A percentile compares a stretch with the other conserved stretches of the same genome.
phyloP scores from a whole-genome alignment of 2,329 filamentous ascomycete genomes.

The Chaetomiaceae sp. region DNA sequence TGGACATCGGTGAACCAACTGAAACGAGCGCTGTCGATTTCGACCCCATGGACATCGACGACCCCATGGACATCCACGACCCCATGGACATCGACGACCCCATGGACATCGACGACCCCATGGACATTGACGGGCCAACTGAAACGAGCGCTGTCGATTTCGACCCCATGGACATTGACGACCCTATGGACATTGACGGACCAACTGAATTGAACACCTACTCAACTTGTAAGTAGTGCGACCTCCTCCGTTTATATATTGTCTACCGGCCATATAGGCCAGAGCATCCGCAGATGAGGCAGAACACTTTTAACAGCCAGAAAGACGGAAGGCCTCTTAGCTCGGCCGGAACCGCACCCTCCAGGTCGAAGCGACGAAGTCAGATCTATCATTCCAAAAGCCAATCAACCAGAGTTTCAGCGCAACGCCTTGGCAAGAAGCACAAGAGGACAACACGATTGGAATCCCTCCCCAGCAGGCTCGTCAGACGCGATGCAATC shows the following conservation, averaged over 20 bases:
- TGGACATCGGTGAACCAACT: constrained; percentile 1
- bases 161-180: constrained; percentile 1
- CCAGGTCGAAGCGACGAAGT: constrained; percentile 7
- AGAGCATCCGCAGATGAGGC: background rate
- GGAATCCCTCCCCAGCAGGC: constrained; percentile 11
- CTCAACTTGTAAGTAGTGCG: constrained; percentile 8
- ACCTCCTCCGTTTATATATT: constrained; percentile 5
- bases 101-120: constrained; percentile 7
- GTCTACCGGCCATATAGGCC: constrained; percentile 4
- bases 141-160: background rate
- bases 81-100: constrained; percentile 2
- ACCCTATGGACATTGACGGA: constrained; percentile 6
- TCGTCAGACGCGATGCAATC: constrained; percentile 9
- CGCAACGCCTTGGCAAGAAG: constrained; percentile 7
- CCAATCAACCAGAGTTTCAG: constrained; percentile 7
- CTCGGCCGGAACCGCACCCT: constrained; percentile 2
- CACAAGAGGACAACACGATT: constrained; percentile 8
- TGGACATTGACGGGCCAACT: constrained; percentile 1
- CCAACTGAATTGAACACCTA: constrained; percentile 1
- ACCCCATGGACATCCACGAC: constrained; percentile 7
- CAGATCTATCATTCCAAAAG: constrained; percentile 6
- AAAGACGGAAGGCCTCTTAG: constrained; percentile 10
- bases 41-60: constrained; percentile 1
- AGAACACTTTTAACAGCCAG: constrained; percentile 9
- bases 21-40: background rate